Evolutionary conservation across 177 flowering plant species (phyloP).

Genomic region (Vitis hybrid): DNA sequence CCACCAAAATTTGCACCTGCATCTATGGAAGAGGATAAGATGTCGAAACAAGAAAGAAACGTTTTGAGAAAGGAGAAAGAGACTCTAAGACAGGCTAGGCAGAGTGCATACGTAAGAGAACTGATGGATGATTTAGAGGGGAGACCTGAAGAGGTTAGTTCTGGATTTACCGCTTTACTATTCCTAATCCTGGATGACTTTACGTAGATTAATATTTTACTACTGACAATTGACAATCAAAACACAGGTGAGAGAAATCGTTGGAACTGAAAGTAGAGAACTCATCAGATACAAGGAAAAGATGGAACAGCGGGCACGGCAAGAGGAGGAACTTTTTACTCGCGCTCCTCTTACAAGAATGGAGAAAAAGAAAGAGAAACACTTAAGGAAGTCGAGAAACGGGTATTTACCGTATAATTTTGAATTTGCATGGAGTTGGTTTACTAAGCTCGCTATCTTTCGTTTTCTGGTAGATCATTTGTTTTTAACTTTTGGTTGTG

Average conservation of each 20-base stretch:
- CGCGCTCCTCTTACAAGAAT: conserved; percentile 75
- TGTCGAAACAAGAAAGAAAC: conserved; percentile 60
- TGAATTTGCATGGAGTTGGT: no score
- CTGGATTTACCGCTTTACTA: neutral
- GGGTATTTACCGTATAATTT: neutral
- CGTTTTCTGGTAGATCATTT: no score
- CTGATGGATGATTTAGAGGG: conserved; percentile 71
- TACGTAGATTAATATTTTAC: neutral
- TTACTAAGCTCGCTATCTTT: no score
- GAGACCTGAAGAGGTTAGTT: conserved; percentile 91
- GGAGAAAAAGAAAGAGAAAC: conserved; percentile 72
- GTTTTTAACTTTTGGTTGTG: no score
- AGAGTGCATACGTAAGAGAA: conserved; percentile 53
- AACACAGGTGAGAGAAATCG: conserved; percentile 56
- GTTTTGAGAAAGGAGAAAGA: conserved; percentile 62
- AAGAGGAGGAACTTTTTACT: conserved; percentile 77
- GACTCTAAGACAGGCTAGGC: conserved; percentile 42
- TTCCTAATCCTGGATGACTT: neutral
- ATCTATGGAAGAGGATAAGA: conserved; percentile 72
- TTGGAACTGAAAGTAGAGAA: conserved; percentile 70
- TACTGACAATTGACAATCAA: neutral
- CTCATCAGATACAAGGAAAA: conserved; percentile 40
- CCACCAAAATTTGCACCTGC: conserved; percentile 85
- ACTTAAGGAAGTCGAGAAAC: conserved; percentile 59
- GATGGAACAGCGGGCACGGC: conserved; percentile 54